Evolutionary conservation across 768 basidiomycete genomes (phyloP), one percentile per base, ranked within the genome.

Genomic region (Rhodocollybia butyracea): DNA sequence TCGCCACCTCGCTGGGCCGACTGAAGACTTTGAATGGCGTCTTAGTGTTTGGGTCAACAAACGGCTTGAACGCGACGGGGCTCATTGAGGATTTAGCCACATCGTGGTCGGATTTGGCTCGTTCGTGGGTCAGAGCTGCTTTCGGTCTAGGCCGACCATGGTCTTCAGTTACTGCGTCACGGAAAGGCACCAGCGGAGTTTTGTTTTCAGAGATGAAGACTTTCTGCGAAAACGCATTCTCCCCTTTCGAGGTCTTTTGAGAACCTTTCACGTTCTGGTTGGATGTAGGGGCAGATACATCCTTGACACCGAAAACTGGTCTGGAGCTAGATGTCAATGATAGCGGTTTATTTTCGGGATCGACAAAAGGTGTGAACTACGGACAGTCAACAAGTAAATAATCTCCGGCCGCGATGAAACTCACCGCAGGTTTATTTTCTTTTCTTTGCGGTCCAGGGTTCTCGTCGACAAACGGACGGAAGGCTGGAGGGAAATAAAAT

Each of bases 391-490:
- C 13, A 22, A 34, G 13, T 15, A 6, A 31, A 38, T 3, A 5
- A 10, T 32, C 17, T 5, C 38, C 19, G 24, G 22, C 34, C 3
- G 22, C 10, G 29, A 56, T 29, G 41, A 36, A 38, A 55, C 64
- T 54, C 57, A 81, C 82, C 67, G 79, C 79, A 8, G 71, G 60
- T 72, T 70, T 55, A 70, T 83, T 75, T 64, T 81, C 73, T 59
- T 78, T 73, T 46, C 70, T 69, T 19, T 64, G 63, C 3, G 68
- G 61, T 45, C 69, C 68, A 1, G 70, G 68, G 59, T 82, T 83
- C 63, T 88, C 86, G 51, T 89, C 89, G 1, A 83, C 74, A 61
- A 85, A 89, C 7, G 89, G 88, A 56, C 79, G 80, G 68, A 91
- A 89, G 29, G 76, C 84, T 81, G 59, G 12, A 39, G 29, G 52